phyloP scores from a whole-genome alignment of 2,329 filamentous ascomycete species.

The Mollisiaceae sp. region DNA sequence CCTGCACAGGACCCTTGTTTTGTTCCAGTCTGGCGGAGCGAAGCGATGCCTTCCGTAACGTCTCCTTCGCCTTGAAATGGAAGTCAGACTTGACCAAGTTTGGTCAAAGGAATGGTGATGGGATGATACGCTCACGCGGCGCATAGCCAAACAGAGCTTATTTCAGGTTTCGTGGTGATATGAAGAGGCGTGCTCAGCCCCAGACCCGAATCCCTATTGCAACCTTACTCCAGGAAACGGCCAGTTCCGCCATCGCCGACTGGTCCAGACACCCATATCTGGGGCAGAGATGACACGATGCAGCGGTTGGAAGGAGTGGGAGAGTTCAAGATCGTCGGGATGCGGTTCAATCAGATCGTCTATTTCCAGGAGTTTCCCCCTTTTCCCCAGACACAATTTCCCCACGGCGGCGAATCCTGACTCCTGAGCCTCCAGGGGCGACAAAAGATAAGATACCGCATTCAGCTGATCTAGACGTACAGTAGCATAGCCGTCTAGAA shows the following conservation, averaged over 20 bases:
- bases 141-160: neutral
- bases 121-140: neutral
- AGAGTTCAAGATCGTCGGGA: neutral
- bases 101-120: neutral
- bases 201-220: neutral
- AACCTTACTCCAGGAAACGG: neutral
- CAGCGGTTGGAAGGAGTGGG: neutral
- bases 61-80: too few species aligned
- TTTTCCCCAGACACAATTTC: neutral
- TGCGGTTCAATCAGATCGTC: neutral
- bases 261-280: neutral
- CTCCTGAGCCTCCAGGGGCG: neutral
- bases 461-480: neutral
- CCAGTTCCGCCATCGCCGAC: neutral
- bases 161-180: neutral
- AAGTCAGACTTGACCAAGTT: too few species aligned
- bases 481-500: neutral
- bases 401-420: conserved; percentile 4
- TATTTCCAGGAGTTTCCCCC: neutral
- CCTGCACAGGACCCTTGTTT: too few species aligned
- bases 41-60: too few species aligned
- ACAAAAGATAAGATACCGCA: neutral
- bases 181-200: conserved; percentile 4
- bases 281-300: neutral
- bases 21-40: too few species aligned